Percentiles rank a stretch among this genome's conserved stretches.
Evolutionary conservation across 441 rosid species (phyloP).

Genomic region (Gossypium davidsonii): DNA sequence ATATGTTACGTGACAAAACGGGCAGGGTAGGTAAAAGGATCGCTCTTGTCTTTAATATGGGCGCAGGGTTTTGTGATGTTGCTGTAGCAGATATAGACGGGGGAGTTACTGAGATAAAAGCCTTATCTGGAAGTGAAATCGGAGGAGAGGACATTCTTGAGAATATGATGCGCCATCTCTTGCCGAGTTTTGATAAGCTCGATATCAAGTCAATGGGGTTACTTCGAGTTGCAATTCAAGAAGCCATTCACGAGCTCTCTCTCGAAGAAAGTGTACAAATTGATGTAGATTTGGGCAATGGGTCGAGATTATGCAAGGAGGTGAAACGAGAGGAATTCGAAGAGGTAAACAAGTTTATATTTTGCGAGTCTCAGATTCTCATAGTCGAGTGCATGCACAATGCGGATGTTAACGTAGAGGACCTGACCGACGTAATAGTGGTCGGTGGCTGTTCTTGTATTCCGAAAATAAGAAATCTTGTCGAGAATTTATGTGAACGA

Average conservation of each 20-base stretch:
- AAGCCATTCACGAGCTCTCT: slow-evolving; percentile 67
- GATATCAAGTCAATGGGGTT: slow-evolving; percentile 42
- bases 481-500: slow-evolving; percentile 39
- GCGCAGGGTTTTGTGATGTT: slow-evolving; percentile 82
- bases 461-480: slow-evolving; percentile 43
- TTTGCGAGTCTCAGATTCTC: slow-evolving; percentile 53
- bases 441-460: slow-evolving; percentile 83
- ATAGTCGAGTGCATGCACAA: slow-evolving; percentile 54
- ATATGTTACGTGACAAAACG: slow-evolving; percentile 52
- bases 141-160: slow-evolving; percentile 89
- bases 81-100: slow-evolving; percentile 81
- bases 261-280: slow-evolving; percentile 37
- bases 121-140: slow-evolving; percentile 53
- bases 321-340: slow-evolving; percentile 63
- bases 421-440: slow-evolving; percentile 61
- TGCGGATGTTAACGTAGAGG: slow-evolving; percentile 46
- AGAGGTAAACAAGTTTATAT: slow-evolving; percentile 48
- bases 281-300: slow-evolving; percentile 63
- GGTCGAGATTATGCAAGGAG: slow-evolving; percentile 39
- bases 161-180: slow-evolving; percentile 52
- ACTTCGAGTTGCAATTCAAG: slow-evolving; percentile 70
- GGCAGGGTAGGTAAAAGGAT: slow-evolving; percentile 76
- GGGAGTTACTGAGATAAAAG: slow-evolving; percentile 82
- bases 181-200: slow-evolving; percentile 42
- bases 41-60: slow-evolving; percentile 76